Evolutionary conservation across 306 rosid genomes (phyloP).

Genomic region (Sicyos baderoa): DNA sequence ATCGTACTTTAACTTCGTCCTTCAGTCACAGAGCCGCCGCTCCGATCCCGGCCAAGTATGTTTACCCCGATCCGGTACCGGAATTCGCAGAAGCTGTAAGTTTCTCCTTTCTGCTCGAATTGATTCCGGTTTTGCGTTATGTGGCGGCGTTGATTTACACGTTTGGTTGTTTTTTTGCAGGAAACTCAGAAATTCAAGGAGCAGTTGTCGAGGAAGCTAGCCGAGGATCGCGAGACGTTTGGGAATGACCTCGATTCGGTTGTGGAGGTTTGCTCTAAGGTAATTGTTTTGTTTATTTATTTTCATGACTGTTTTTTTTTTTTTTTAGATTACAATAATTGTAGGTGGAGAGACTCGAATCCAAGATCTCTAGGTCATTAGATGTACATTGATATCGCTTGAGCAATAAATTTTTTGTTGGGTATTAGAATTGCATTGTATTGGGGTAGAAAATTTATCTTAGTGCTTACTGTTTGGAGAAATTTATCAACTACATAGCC

Average conservation of each 20-base stretch:
- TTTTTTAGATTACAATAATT: no score
- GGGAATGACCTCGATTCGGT: slow-evolving; percentile 47
- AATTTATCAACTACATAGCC: not conserved
- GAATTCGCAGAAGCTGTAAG: slow-evolving; percentile 44
- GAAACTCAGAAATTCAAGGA: slow-evolving; percentile 55
- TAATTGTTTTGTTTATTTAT: slow-evolving; percentile 1
- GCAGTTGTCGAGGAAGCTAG: slow-evolving; percentile 43
- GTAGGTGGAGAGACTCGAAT: no score
- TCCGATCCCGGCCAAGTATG: slow-evolving; percentile 26
- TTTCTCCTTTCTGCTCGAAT: not conserved
- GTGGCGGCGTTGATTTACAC: not conserved
- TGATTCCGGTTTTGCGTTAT: not conserved
- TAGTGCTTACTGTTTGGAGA: not conserved
- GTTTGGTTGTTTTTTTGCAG: slow-evolving; percentile 21
- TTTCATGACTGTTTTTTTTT: not conserved
- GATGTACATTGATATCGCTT: no score
- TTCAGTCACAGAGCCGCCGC: slow-evolving; percentile 24
- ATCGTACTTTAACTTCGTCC: slow-evolving; percentile 16
- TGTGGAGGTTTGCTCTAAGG: slow-evolving; percentile 58
- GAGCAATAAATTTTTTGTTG: no score
- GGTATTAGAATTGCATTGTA: not conserved
- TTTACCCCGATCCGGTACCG: slow-evolving; percentile 55
- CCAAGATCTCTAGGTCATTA: no score
- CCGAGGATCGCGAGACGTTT: slow-evolving; percentile 39
- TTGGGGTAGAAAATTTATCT: not conserved